Conservation (phyloP, 2,329 filamentous ascomycete genomes). For the Fusarium subtropicale region DNA sequence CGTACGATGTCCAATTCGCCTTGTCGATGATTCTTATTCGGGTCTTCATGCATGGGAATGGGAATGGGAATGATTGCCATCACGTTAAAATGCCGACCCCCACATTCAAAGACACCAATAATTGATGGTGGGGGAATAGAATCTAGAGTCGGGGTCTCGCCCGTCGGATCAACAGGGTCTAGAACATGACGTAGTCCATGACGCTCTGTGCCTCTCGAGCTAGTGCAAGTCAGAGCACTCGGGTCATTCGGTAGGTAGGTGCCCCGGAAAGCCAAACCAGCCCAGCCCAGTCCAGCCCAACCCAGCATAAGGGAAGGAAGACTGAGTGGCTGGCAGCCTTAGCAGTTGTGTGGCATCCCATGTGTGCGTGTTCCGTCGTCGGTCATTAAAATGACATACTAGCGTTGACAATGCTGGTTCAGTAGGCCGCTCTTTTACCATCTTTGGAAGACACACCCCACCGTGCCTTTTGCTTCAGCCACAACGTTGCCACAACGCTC, state of each 20-base stretch:
- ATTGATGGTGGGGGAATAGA: not conserved
- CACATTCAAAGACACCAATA: not conserved
- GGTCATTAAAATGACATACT: not conserved
- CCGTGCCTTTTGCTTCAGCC: slow-evolving; percentile 7
- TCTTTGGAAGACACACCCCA: not conserved
- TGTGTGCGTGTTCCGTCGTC: not conserved
- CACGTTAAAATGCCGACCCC: slow-evolving; percentile 7
- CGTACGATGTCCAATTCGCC: not conserved
- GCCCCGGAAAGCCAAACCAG: not conserved
- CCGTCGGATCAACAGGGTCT: slow-evolving; percentile 17
- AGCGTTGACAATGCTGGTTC: not conserved
- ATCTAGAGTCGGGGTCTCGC: slow-evolving; percentile 12
- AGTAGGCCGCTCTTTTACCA: not conserved
- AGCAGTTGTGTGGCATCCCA: not conserved
- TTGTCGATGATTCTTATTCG: not conserved
- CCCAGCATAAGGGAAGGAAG: slow-evolving; percentile 3
- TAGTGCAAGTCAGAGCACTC: slow-evolving; percentile 7
- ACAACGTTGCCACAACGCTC: slow-evolving; percentile 19
- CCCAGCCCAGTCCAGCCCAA: not conserved
- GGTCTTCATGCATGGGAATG: slow-evolving; percentile 2
- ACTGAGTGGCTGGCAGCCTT: slow-evolving; percentile 2
- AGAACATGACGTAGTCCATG: slow-evolving; percentile 30
- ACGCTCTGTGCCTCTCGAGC: slow-evolving; percentile 7
- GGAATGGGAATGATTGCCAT: not conserved
- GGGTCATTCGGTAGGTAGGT: not conserved